Evolutionary conservation across 2,329 filamentous ascomycete genomes (phyloP), one percentile per base, ranked within the genome.

Genomic region (Fusarium penzigii): DNA sequence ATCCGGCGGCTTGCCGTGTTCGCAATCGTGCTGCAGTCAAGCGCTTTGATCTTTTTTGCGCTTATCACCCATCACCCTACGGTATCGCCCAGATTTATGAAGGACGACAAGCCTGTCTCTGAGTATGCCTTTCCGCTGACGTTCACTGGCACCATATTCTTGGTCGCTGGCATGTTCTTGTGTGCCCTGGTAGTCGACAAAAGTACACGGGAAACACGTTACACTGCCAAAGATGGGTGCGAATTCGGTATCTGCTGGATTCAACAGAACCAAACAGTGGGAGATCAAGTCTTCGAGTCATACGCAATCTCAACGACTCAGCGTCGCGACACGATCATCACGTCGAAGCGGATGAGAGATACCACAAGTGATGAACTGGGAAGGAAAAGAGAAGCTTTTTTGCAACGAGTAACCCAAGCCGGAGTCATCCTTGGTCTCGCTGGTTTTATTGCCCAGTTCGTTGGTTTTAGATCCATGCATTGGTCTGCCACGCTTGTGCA

Each of bases 101-200:
- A 61, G 17, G 56, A 48, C 7, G 60, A 39, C 0, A 16, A 49
- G 1, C 10, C 16, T 0, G 44, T 62, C 1, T 44, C 49, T 0
- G 7, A 5, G 2, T 65, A 68, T 32, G 64, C 69, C 0, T 67
- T 63, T 42, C 63, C 64, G 2, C 60, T 63, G n/a, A 61, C 59
- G 3, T 53, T 55, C 0, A 13, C 41, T 8, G 70, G 71, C 2
- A 73, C 69, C 0, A 0, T 66, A 0, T 1, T 68, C 1, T 39
- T 74, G 12, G 55, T 65, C 0, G 1, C 51, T 1, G 68, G 70
- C 0, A 57, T 73, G 39, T 38, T 69, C 0, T 38, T 70, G 2
- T 73, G 69, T 46, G 60, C 62, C 0, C 61, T 64, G 42, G 65
- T 72, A 2, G 64, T 74, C 3, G 66, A 72, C 17, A 47, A 42